A percentile compares a stretch with the other conserved stretches of the same genome.
These are phyloP conservation scores for Trichophyton mentagrophytes DNA, from an alignment of 2,329 filamentous ascomycete genomes.

Conservation along the genomic window DNA sequence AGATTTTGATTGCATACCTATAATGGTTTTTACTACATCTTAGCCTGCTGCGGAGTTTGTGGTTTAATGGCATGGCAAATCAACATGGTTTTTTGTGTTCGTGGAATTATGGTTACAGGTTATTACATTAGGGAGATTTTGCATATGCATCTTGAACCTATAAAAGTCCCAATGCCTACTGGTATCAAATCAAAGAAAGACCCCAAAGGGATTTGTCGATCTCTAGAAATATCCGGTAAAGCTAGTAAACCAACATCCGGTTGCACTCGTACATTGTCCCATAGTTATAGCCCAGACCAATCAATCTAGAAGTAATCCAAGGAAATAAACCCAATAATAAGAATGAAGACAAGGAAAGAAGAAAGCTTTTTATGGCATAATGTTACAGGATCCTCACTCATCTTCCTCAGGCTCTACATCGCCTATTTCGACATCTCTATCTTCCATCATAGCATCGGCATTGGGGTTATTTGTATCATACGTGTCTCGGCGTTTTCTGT, in stretches of 20 bases:
- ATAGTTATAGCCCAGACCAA: background rate
- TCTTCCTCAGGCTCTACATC: constrained; percentile 27
- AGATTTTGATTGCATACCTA: constrained; percentile 1
- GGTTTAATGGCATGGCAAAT: background rate
- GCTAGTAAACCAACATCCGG: background rate
- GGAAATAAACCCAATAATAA: background rate
- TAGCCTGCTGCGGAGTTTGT: background rate
- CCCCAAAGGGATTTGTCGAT: no score
- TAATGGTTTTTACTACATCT: background rate
- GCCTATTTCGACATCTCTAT: constrained; percentile 23
- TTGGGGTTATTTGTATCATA: constrained; percentile 31
- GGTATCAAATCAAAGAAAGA: no score
- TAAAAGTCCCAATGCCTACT: no score
- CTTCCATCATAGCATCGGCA: constrained; percentile 37
- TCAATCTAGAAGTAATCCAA: background rate
- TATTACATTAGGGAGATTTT: background rate
- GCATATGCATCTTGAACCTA: background rate
- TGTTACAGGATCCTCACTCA: background rate
- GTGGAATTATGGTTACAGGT: background rate
- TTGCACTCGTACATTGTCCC: background rate
- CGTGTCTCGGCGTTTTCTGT: constrained; percentile 24
- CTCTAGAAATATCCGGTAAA: no score
- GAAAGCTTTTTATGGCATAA: background rate
- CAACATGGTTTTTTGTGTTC: background rate
- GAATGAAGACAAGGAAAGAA: background rate